Percentiles rank a stretch among this genome's conserved stretches.
Conservation (phyloP, 257 asterid species). For the Cordia subcordata region DNA sequence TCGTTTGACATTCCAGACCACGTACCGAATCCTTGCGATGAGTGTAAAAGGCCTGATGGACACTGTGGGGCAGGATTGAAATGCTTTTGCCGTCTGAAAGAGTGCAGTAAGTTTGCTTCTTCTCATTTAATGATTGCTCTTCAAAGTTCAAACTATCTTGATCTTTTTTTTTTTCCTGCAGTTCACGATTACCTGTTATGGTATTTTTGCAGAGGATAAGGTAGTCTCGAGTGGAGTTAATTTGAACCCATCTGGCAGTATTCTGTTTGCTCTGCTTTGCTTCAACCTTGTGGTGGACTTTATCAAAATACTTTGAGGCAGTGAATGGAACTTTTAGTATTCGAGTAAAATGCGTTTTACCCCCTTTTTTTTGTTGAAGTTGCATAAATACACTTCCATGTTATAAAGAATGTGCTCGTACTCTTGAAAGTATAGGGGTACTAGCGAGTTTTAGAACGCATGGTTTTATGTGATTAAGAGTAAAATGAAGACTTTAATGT, state of each 20-base stretch:
- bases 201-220: constrained; percentile 42
- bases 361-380: too few relatives aligned
- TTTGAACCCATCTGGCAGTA: constrained; percentile 20
- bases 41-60: constrained; percentile 50
- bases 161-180: too few relatives aligned
- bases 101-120: constrained; percentile 51
- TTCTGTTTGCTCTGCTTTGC: constrained; percentile 22
- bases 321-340: neutral
- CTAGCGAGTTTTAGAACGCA: too few relatives aligned
- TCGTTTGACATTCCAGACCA: constrained; percentile 52
- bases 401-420: too few relatives aligned
- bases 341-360: too few relatives aligned
- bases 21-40: constrained; percentile 57
- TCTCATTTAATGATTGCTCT: neutral
- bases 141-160: too few relatives aligned
- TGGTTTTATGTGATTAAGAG: too few relatives aligned
- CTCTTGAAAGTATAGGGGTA: too few relatives aligned
- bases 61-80: constrained; percentile 61
- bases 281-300: constrained; percentile 14
- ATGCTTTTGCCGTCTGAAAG: constrained; percentile 52
- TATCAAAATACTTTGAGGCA: constrained; percentile 8
- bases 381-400: too few relatives aligned
- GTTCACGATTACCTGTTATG: neutral
- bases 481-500: too few relatives aligned
- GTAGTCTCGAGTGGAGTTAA: constrained; percentile 37